A percentile compares a stretch with the other conserved stretches of the same genome.
Conservation (phyloP, 1,139 yeast species). For the Geotrichum citri-aurantii region DNA sequence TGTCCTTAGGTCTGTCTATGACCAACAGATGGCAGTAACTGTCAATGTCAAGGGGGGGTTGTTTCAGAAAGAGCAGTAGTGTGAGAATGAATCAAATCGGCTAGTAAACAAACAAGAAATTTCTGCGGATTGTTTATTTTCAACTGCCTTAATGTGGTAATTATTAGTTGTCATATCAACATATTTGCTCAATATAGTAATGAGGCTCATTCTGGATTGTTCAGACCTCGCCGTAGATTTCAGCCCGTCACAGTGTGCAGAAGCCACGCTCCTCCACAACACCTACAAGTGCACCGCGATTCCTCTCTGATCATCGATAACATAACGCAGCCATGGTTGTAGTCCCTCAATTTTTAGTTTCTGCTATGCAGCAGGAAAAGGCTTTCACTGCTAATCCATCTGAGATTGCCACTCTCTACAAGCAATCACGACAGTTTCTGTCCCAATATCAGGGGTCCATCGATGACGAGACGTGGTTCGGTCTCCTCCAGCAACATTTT, state of each 20-base stretch:
- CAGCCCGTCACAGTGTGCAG: neutral
- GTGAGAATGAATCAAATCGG: neutral
- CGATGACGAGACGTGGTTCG: constrained; percentile 50
- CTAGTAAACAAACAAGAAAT: neutral
- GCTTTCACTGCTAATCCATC: constrained; percentile 17
- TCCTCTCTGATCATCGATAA: neutral
- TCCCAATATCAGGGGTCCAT: constrained; percentile 31
- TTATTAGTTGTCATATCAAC: constrained; percentile 3
- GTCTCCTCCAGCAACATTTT: constrained; percentile 66
- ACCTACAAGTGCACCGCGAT: neutral
- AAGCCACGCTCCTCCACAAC: constrained; percentile 1
- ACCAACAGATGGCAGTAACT: neutral
- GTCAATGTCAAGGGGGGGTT: neutral
- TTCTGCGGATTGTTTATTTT: neutral
- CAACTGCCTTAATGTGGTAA: neutral
- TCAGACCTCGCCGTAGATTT: constrained; percentile 1
- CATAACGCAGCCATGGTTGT: neutral
- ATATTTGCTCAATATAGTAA: neutral
- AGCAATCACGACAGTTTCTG: constrained; percentile 34
- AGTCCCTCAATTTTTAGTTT: neutral
- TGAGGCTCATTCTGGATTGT: constrained; percentile 7
- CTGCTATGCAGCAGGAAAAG: constrained; percentile 11
- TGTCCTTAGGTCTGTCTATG: neutral
- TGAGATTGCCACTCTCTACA: constrained; percentile 29
- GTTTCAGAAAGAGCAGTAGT: neutral